Conservation (phyloP, 2,329 filamentous ascomycete species). For the Westerdykella ornata region DNA sequence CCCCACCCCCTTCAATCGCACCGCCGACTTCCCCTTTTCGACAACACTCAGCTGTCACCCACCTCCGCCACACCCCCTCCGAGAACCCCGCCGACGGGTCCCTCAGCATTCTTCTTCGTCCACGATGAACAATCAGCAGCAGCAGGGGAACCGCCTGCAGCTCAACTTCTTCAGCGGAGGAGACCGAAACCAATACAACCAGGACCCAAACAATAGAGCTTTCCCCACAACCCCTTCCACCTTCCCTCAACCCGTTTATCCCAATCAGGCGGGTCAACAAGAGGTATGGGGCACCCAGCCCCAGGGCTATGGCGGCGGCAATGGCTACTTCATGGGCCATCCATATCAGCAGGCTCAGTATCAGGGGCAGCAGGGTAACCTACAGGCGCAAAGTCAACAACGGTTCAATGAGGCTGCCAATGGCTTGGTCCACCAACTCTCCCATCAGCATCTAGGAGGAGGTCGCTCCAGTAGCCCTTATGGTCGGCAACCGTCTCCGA, state of each 20-base stretch:
- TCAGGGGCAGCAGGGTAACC: conserved; percentile 46
- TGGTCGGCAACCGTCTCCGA: conserved; percentile 60
- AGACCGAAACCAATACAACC: conserved; percentile 37
- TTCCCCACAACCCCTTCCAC: conserved; percentile 77
- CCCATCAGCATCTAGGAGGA: conserved; percentile 81
- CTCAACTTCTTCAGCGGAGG: conserved; percentile 44
- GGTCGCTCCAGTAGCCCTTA: conserved; percentile 63
- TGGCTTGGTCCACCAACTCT: conserved; percentile 90
- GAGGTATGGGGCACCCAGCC: conserved; percentile 52
- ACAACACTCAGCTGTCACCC: neutral
- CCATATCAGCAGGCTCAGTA: conserved; percentile 41
- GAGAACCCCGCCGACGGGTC: conserved; percentile 2
- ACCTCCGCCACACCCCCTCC: neutral
- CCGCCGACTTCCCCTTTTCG: neutral
- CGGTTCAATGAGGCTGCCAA: conserved; percentile 75
- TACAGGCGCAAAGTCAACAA: conserved; percentile 47
- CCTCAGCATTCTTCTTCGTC: conserved; percentile 4
- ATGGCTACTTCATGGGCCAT: conserved; percentile 47
- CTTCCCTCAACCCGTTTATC: conserved; percentile 84
- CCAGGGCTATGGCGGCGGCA: conserved; percentile 36
- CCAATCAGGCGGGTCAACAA: conserved; percentile 54
- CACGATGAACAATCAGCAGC: conserved; percentile 36
- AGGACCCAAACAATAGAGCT: conserved; percentile 42
- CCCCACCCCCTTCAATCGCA: neutral
- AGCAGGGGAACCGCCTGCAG: conserved; percentile 43